Evolutionary conservation across 768 basidiomycete species (phyloP), one percentile per base, ranked within the genome.

Genomic region (Pleurotus sapidus): DNA sequence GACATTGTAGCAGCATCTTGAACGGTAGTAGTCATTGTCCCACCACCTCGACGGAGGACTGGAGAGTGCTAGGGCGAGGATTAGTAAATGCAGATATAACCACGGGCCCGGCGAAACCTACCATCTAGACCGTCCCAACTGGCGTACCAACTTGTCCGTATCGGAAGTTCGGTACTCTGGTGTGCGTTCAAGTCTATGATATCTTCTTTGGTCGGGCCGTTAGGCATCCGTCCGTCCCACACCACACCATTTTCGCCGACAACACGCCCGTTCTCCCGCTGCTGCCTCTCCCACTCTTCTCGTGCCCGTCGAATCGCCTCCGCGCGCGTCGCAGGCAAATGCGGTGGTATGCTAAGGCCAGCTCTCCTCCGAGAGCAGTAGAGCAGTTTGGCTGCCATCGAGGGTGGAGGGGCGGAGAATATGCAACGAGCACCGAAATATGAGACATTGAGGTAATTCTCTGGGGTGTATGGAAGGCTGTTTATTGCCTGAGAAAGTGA

Each of bases 11-110:
- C 86, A 87, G 38, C 75, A 66, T 3, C 75, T 71, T 55, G 79
- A 68, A n/a, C 86, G 72, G 63, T 77, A 79, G 82, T 84, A 88
- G 49, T 84, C 83, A 47, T 75, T 67, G 57, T 89, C 87, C 76
- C 78, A 84, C 15, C 60, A 64, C 1, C 14, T 73, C 69, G 14
- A 65, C 63, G 15, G 64, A 11, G 30, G 30, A 30, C 1, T 9
- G 30, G 30, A 9, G 30, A 34, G 30, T 11, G 30, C 30, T 34
- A 34, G 11, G 30, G 11, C 11, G 30, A 34, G 9, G 30, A 34
- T 34, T 11, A 34, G 30, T 34, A 11, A 11, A 34, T 34, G 30
- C 9, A 34, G 9, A 34, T 34, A 34, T 9, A 34, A 34, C 30
- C 11, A 8, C 8, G 8, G 30, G 20, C 20, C 20, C 20, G 11